Evolutionary conservation across 176 grass and related monocot species (phyloP).

Genomic region (Avena sativa): DNA sequence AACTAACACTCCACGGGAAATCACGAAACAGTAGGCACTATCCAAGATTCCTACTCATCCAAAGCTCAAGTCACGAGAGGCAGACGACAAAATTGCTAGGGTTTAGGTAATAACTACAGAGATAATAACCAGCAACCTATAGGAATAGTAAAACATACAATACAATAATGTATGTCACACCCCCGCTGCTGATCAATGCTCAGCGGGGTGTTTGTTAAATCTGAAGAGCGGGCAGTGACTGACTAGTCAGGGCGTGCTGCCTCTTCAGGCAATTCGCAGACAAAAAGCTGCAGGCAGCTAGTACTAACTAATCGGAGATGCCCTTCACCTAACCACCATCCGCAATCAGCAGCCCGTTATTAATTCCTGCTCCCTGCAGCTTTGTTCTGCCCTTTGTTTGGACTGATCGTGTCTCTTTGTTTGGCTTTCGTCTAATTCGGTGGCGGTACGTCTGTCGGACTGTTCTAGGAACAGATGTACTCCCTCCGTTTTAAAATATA

Average conservation of each 20-base stretch:
- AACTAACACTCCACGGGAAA: too few species aligned
- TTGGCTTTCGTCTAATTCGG: not conserved
- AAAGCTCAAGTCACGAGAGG: not conserved
- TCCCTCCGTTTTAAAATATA: too few species aligned
- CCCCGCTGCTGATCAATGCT: too few species aligned
- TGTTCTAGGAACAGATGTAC: not conserved
- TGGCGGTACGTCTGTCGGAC: conserved; percentile 8
- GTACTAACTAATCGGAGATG: not conserved
- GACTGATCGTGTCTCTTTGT: not conserved
- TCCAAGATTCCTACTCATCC: too few species aligned
- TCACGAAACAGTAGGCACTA: too few species aligned
- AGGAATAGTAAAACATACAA: not conserved
- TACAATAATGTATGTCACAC: too few species aligned
- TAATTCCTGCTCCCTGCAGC: not conserved
- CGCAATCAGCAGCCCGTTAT: not conserved
- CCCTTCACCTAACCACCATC: not conserved
- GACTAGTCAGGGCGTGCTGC: not conserved
- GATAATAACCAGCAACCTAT: conserved; percentile 7
- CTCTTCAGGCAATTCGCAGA: too few species aligned
- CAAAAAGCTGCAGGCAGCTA: not conserved
- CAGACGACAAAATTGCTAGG: not conserved
- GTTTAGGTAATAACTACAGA: not conserved
- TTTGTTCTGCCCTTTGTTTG: not conserved
- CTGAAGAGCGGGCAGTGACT: too few species aligned
- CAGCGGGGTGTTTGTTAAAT: not conserved